A percentile compares a stretch with the other conserved stretches of the same genome.
Conservation (phyloP, 306 rosid species). For the Lablab purpureus region DNA sequence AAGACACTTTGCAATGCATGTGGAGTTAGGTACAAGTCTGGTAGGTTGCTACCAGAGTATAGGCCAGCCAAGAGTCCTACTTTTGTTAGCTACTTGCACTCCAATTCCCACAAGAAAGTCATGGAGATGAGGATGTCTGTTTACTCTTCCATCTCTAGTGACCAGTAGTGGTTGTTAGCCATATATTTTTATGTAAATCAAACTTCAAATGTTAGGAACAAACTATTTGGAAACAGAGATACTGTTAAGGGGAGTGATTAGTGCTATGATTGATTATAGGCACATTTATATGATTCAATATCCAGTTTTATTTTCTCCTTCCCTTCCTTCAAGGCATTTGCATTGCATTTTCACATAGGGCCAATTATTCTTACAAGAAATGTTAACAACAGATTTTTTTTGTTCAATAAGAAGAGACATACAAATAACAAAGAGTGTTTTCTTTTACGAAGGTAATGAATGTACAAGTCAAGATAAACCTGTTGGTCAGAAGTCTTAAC, state of each 20-base stretch:
- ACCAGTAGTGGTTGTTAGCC: conserved; percentile 7
- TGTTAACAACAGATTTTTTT: too few species aligned
- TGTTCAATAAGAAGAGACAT: too few species aligned
- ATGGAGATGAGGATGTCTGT: conserved; percentile 78
- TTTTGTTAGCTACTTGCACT: conserved; percentile 72
- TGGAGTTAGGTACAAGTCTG: conserved; percentile 80
- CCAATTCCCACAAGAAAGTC: conserved; percentile 80
- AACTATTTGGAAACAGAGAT: conserved; percentile 42
- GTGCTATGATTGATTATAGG: conserved; percentile 31
- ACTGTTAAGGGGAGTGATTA: conserved; percentile 29
- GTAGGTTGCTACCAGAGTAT: conserved; percentile 72
- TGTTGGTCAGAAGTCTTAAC: neutral
- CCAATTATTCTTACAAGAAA: too few species aligned
- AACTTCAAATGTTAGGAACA: conserved; percentile 42
- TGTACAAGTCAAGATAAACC: conserved; percentile 19
- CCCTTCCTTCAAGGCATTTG: neutral
- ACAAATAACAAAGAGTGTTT: neutral
- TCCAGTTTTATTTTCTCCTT: conserved; percentile 31
- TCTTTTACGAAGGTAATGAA: conserved; percentile 25
- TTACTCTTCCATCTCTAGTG: conserved; percentile 45
- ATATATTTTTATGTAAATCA: conserved; percentile 50
- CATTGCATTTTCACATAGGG: neutral
- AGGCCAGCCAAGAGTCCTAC: conserved; percentile 80
- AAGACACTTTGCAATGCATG: conserved; percentile 80
- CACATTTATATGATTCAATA: conserved; percentile 36